phyloP scores from a whole-genome alignment of 257 asterid genomes.

The Fraxinus quadrangulata region DNA sequence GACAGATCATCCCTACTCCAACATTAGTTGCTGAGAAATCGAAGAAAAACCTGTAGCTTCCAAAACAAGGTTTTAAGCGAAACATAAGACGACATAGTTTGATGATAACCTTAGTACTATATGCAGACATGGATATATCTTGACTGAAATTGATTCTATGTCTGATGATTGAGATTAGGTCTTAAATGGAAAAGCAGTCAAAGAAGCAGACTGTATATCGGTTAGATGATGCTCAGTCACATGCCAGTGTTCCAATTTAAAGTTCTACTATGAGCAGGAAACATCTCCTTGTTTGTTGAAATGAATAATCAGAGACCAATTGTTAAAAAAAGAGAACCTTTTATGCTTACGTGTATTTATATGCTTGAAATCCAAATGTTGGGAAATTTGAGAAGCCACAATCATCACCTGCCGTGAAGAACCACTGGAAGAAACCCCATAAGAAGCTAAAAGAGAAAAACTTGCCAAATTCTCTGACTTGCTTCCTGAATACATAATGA shows the following conservation, averaged over 20 bases:
- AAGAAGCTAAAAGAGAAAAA: conserved; percentile 60
- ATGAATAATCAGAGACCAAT: neutral
- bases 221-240: neutral
- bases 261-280: too few species aligned
- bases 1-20: conserved; percentile 82
- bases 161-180: neutral
- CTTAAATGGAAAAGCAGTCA: neutral
- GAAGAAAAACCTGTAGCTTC: conserved; percentile 57
- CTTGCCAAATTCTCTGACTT: conserved; percentile 43
- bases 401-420: conserved; percentile 57
- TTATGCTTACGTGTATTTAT: conserved; percentile 37
- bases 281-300: neutral
- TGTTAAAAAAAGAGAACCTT: neutral
- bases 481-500: conserved; percentile 39
- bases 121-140: neutral
- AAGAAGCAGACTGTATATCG: neutral
- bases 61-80: neutral
- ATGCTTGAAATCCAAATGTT: conserved; percentile 66
- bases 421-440: conserved; percentile 88
- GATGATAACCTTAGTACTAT: neutral
- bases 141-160: neutral
- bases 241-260: neutral
- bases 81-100: neutral
- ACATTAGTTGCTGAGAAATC: conserved; percentile 78
- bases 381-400: conserved; percentile 70